These are phyloP conservation scores for Pseudocercospora macadamiae DNA, from an alignment of 2,329 filamentous ascomycete genomes.

Conservation along the genomic window DNA sequence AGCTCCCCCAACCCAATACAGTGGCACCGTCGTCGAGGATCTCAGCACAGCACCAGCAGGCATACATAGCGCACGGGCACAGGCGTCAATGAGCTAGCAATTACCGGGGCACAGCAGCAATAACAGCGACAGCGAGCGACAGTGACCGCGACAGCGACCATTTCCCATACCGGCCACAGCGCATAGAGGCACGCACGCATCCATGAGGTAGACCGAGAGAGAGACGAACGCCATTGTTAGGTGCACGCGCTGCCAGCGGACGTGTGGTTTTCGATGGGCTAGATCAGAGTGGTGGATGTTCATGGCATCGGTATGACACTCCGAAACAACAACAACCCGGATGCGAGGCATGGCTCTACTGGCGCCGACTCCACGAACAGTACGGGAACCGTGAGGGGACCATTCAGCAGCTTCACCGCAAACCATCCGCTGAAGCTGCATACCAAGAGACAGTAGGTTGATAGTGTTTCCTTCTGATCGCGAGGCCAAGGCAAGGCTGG, in stretches of 20 bases:
- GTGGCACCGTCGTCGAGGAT: too few species aligned
- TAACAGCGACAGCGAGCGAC: too few species aligned
- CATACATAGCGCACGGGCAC: too few species aligned
- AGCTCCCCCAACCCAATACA: too few species aligned
- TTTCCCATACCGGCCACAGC: too few species aligned
- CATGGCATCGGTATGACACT: constrained; percentile 22
- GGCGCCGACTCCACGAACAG: constrained; percentile 69
- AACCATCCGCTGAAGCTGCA: constrained; percentile 33
- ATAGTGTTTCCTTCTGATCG: background rate
- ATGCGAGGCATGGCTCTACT: constrained; percentile 65
- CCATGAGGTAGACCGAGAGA: background rate
- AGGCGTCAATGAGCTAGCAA: too few species aligned
- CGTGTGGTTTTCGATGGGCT: background rate
- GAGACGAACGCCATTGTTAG: background rate
- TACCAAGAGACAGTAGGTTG: constrained; percentile 46
- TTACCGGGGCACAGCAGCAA: too few species aligned
- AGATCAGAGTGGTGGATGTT: too few species aligned
- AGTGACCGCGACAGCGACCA: too few species aligned
- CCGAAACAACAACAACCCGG: constrained; percentile 31
- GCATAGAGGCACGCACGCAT: background rate
- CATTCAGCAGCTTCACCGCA: constrained; percentile 26
- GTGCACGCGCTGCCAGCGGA: background rate
- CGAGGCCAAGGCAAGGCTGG: too few species aligned
- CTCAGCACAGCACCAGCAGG: too few species aligned
- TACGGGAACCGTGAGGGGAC: constrained; percentile 65